Evolutionary conservation across 2,329 filamentous ascomycete genomes (phyloP), one percentile per base, ranked within the genome.

Genomic region (Ophiostoma pallidulum): DNA sequence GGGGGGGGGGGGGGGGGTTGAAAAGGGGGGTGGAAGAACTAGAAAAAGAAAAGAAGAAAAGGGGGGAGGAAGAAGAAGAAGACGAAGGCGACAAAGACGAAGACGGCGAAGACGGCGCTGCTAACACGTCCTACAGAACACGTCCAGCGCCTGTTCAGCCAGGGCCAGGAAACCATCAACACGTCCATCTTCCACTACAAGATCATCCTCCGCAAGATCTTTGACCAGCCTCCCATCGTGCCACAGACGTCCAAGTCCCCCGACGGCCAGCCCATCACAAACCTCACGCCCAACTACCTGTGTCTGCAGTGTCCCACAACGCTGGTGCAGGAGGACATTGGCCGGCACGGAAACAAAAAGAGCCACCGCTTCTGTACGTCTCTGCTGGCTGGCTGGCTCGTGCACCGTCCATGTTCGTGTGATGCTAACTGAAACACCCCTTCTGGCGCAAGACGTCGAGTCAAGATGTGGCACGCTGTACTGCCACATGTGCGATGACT

Each of bases 401-500:
- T n/a, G n/a, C n/a, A n/a, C n/a, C n/a, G n/a, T n/a, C n/a, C 16
- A n/a, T 18, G 29, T 14, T 7, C 10, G n/a, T 22, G 31, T n/a
- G 38, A 22, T 8, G 35, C 43, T 45, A 19, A 43, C 46, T 9
- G 29, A n/a, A n/a, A n/a, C n/a, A n/a, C n/a, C n/a, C n/a, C n/a
- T 31, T 13, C 8, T 7, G 7, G 45, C 35, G 50, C 4, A 56
- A 89, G 85, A 84, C 60, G 83, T 90, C 33, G 86, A 92, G 59
- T 91, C 86, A 20, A 73, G 80, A 50, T 82, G 76, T 55, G 86
- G 86, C 33, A 75, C 79, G 42, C 68, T 92, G 7, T 91, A 84
- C 64, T 92, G 86, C 63, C 83, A 88, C 54, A 81, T 87, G 60
- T 92, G 86, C 60, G 78, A 85, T 59, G 86, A 92, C 61, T 80